phyloP scores from a whole-genome alignment of 202 grass and related monocot species.

The Miscanthus sacchariflorus region DNA sequence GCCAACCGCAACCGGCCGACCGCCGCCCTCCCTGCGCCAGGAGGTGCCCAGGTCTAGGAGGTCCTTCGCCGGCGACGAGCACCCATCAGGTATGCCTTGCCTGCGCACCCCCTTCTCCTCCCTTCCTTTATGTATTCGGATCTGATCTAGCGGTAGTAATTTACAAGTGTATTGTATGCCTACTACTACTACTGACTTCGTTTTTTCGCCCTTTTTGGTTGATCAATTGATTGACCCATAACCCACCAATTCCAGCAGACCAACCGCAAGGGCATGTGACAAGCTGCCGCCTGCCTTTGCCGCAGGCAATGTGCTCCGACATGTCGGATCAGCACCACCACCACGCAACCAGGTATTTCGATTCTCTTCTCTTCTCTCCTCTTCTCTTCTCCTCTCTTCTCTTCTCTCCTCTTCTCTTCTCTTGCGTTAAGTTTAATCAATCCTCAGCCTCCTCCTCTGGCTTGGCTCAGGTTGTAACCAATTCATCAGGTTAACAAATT shows the following conservation, averaged over 20 bases:
- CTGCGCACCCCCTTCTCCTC: not conserved
- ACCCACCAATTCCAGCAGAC: not conserved
- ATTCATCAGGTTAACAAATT: not conserved
- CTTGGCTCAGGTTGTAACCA: not conserved
- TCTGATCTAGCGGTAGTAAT: not conserved
- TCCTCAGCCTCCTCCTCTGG: not conserved
- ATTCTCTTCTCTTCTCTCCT: not conserved
- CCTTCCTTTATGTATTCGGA: not conserved
- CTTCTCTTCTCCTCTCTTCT: not conserved
- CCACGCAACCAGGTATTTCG: conserved; percentile 41
- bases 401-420: not conserved
- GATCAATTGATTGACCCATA: no score
- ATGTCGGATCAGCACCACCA: conserved; percentile 42
- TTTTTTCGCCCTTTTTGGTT: not conserved
- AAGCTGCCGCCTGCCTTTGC: conserved; percentile 24
- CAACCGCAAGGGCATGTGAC: conserved; percentile 45
- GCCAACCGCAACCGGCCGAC: not conserved
- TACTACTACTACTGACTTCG: not conserved
- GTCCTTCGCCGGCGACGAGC: not conserved
- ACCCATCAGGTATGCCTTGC: not conserved
- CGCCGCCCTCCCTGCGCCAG: not conserved
- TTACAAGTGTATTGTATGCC: not conserved
- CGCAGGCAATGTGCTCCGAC: conserved; percentile 50
- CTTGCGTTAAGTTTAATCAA: not conserved
- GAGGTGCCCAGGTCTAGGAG: not conserved